phyloP scores from a whole-genome alignment of 768 basidiomycete species.

The Boletus speciosus region DNA sequence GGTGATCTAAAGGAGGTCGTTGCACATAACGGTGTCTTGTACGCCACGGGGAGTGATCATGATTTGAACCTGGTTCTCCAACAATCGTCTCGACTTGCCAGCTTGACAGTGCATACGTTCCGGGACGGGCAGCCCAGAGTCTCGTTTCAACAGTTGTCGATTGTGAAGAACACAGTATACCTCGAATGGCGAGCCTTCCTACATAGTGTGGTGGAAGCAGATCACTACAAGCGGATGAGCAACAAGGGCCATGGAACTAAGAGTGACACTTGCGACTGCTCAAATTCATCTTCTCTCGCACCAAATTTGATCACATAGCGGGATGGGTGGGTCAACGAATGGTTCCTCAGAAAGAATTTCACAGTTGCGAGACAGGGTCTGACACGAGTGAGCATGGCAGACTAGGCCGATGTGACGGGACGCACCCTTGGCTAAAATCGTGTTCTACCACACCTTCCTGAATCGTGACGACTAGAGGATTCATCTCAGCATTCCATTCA shows the following conservation, averaged over 20 bases:
- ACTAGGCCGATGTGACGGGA: conserved; percentile 7
- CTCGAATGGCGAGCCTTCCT: conserved; percentile 67
- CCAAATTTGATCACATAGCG: conserved; percentile 54
- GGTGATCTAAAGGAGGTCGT: conserved; percentile 28
- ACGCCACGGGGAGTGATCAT: conserved; percentile 26
- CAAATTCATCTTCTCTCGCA: conserved; percentile 22
- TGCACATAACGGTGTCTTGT: conserved; percentile 42
- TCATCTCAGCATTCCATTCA: conserved; percentile 77
- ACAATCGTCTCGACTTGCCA: conserved; percentile 73
- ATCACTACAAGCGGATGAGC: conserved; percentile 32
- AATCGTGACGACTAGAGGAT: conserved; percentile 61
- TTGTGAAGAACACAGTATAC: conserved; percentile 50
- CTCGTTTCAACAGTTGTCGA: conserved; percentile 42
- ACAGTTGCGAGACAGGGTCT: conserved; percentile 58
- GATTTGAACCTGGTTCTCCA: conserved; percentile 32
- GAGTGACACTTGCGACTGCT: conserved; percentile 19
- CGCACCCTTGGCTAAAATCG: conserved; percentile 71
- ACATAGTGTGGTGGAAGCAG: conserved; percentile 53
- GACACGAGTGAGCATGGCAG: conserved; percentile 6
- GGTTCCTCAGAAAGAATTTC: conserved; percentile 61
- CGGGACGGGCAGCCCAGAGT: conserved; percentile 62
- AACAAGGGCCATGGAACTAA: background rate
- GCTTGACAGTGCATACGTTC: conserved; percentile 57
- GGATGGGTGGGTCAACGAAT: conserved; percentile 61
- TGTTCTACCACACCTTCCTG: conserved; percentile 48